Base-by-base conservation (phyloP, 2,329 filamentous ascomycete species). In the Chrysoporthe puriensis region DNA sequence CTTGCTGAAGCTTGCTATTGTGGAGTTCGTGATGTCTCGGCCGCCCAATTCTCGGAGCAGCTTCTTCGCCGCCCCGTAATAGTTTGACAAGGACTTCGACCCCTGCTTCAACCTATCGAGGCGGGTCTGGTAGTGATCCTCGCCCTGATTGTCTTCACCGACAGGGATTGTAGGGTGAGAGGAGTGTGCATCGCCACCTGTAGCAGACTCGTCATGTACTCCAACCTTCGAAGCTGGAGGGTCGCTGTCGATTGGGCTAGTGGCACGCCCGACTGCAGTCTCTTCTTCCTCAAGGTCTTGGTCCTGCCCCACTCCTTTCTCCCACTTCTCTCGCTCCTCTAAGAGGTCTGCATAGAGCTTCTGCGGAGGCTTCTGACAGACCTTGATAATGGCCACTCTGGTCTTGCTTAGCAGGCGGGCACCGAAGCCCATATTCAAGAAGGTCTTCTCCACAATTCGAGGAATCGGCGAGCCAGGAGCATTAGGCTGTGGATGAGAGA, bases 341-440 rank as follows among this genome's bases (percentile, higher is more conserved):
- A 86, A 74, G 5, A 96, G 83, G 66, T 87, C 88, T 11, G 80
- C 76, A 16, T 85, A 85, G 1, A 96, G 82, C 66, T 85, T 82
- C 1, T 84, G 78, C 0, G 86, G 84, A 2, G 93, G 93, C 54
- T 81, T 85, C 76, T 95, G 85, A 74, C 93, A 97, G 18, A 97
- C 84, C 75, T 96, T 96, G 76, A 97, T 90, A 71, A 97, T 96
- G 0, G 94, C 93, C 3, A 97, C 91, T 70, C 93, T 85, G 1
- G 93, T 96, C 64, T 89, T 87, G 1, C 91, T 91, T 2, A 97
- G 83, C 3, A 97, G 82, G 4, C 92, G 87, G 18, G 92, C 93
- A 2, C 93, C 93, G 71, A 91, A 87, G 0, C 91, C 92, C 40
- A 85, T 81, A 18, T 91, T 85, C 5, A 97, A 82, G 14, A 97